phyloP scores from a whole-genome alignment of 2,329 filamentous ascomycete genomes.

The Orbilia blumenaviensis region DNA sequence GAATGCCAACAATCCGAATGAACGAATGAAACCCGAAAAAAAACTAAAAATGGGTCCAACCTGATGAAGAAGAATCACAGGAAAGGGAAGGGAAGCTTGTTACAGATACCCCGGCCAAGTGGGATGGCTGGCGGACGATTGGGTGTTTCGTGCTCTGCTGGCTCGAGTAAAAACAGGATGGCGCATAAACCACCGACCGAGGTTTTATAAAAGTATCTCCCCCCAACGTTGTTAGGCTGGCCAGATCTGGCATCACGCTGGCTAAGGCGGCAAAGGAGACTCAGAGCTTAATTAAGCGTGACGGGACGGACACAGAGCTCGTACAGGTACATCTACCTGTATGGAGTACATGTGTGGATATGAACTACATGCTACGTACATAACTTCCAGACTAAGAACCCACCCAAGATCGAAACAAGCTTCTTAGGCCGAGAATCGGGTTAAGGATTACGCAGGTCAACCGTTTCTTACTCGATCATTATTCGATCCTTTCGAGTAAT shows the following conservation, averaged over 20 bases:
- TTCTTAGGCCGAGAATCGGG: conserved; percentile 3
- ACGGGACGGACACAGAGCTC: conserved; percentile 14
- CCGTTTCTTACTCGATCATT: conserved; percentile 26
- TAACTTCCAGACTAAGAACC: not conserved
- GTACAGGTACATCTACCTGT: too few species aligned
- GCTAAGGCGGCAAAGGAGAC: conserved; percentile 4
- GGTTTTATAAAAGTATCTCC: not conserved
- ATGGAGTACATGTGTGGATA: too few species aligned
- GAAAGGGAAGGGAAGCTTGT: conserved; percentile 10
- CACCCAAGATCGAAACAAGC: conserved; percentile 10
- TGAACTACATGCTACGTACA: not conserved
- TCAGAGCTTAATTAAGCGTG: conserved; percentile 21
- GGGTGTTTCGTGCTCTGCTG: conserved; percentile 20
- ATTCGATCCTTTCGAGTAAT: conserved; percentile 45
- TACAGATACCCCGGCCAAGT: conserved; percentile 6
- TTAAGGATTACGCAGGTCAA: conserved; percentile 14
- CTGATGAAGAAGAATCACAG: not conserved
- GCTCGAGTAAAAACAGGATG: conserved; percentile 44
- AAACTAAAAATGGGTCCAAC: conserved; percentile 30
- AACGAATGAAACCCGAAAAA: not conserved
- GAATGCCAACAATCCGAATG: conserved; percentile 19
- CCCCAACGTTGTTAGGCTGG: conserved; percentile 8
- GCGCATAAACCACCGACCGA: conserved; percentile 18
- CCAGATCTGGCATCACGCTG: too few species aligned
- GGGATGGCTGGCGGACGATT: conserved; percentile 8